A percentile compares a stretch with the other conserved stretches of the same genome.
phyloP scores from a whole-genome alignment of 129 eudicot species.

The Ambrosia trifida region DNA sequence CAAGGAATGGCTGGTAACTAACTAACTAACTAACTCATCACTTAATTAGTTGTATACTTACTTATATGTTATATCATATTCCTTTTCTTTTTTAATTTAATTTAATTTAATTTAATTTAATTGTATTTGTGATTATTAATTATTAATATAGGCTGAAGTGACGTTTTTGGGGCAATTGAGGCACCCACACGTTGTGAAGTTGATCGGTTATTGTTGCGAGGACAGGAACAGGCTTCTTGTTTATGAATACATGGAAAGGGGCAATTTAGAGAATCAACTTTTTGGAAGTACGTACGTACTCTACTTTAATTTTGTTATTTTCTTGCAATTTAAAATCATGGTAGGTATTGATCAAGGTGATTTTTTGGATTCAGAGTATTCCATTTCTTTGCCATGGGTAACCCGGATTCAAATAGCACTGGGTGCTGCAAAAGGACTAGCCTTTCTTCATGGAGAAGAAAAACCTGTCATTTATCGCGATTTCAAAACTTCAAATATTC shows the following conservation, averaged over 20 bases:
- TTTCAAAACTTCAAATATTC: conserved; percentile 80
- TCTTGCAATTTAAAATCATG: neutral
- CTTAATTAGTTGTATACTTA: too few relatives aligned
- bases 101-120: neutral
- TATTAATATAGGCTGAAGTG: conserved; percentile 63
- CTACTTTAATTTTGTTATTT: neutral
- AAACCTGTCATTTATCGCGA: conserved; percentile 86
- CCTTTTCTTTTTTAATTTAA: neutral
- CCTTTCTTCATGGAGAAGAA: conserved; percentile 78
- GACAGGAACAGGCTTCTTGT: conserved; percentile 80
- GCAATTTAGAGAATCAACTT: conserved; percentile 70
- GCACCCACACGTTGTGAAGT: conserved; percentile 88
- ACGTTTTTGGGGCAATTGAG: conserved; percentile 82
- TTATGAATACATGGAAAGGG: conserved; percentile 83
- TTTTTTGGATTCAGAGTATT: conserved; percentile 48
- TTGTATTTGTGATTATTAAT: neutral
- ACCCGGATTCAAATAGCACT: conserved; percentile 75
- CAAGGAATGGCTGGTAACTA: conserved; percentile 76
- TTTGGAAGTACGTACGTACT: conserved; percentile 48
- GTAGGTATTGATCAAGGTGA: neutral
- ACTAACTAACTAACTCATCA: neutral
- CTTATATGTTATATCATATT: too few relatives aligned
- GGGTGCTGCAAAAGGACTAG: conserved; percentile 89
- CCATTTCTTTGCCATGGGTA: conserved; percentile 73
- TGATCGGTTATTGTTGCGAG: conserved; percentile 89